Conservation (phyloP, 768 basidiomycete genomes). For the Termitomyces sp. region DNA sequence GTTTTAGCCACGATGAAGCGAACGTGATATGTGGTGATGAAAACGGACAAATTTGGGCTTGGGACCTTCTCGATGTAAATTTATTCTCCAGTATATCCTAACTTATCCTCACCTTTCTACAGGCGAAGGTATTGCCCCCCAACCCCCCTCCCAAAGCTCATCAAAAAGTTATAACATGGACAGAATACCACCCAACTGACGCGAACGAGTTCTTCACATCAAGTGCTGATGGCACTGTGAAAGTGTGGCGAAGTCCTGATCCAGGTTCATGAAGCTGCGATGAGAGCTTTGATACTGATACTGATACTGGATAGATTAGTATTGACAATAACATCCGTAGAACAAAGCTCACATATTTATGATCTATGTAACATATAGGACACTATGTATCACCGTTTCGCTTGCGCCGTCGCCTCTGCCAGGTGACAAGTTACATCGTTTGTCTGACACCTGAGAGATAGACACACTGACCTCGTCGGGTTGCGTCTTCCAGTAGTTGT, state of each 20-base stretch:
- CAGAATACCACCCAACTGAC: slow-evolving; percentile 83
- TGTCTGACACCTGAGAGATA: not conserved
- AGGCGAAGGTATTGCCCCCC: slow-evolving; percentile 70
- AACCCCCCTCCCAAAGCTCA: slow-evolving; percentile 78
- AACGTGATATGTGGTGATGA: slow-evolving; percentile 87
- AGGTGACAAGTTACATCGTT: not conserved
- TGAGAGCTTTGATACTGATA: not conserved
- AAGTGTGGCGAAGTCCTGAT: slow-evolving; percentile 70
- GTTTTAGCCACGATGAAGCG: slow-evolving; percentile 82
- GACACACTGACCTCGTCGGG: slow-evolving; percentile 71
- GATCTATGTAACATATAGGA: slow-evolving; percentile 11
- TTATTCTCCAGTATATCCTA: slow-evolving; percentile 3
- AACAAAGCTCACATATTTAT: slow-evolving; percentile 9
- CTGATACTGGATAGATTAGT: slow-evolving; percentile 1
- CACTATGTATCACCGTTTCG: slow-evolving; percentile 30
- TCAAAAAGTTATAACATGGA: slow-evolving; percentile 84
- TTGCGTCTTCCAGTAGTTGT: slow-evolving; percentile 93
- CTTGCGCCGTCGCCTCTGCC: slow-evolving; percentile 44
- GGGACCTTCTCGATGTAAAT: slow-evolving; percentile 86
- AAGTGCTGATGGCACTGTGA: slow-evolving; percentile 87
- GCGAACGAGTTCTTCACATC: slow-evolving; percentile 83
- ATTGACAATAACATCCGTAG: not conserved
- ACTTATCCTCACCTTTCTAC: slow-evolving; percentile 2
- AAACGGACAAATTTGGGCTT: slow-evolving; percentile 82
- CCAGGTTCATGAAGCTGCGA: slow-evolving; percentile 4